Base-by-base conservation (phyloP, 2,329 filamentous ascomycete genomes). In the Lecanicillium sp. region DNA sequence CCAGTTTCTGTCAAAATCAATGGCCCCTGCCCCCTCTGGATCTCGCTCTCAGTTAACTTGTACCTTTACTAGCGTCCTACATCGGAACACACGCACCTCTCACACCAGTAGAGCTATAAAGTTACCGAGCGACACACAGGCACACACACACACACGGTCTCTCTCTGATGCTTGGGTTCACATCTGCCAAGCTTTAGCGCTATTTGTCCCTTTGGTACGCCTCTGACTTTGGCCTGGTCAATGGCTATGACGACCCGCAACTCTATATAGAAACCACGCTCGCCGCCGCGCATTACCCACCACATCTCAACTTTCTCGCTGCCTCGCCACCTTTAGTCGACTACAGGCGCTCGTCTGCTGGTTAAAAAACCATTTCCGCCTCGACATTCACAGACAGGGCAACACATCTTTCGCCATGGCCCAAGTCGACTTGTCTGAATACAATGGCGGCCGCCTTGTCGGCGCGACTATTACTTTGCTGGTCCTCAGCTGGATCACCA, bases 401-500 rank as follows among this genome's bases (percentile, higher is more conserved):
- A n/a, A n/a, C n/a, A n/a, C n/a, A n/a, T 15, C 15, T 15, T 23
- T 19, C 11, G 58, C 56, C 50, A 54, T 56, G 41, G 52, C 55
- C 21, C 52, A 61, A 42, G 52, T 65, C 48, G 56, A 72, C 48
- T 55, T 67, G 32, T 56, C 51, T 26, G 65, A 71, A 51, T 62
- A 68, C 55, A 72, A 72, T 54, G 67, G 66, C 53, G 54, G 49
- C 24, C 56, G 60, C 29, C 55, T 74, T 44, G 57, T 72, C 20
- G 59, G 49, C 49, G 65, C 67, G 21, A 63, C 64, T 33, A 55
- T 62, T 30, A 50, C 62, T 14, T 64, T 74, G 37, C 60, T 74
- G 38, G 53, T 52, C 15, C 51, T 72, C 15, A 71, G 63, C 40
- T 72, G 67, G 64, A 46, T 72, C 11, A 67, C 71, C 23, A 66